These are phyloP conservation scores for Wickerhamomyces subpelliculosus DNA, from an alignment of 805 yeast species.

Conservation along the genomic window DNA sequence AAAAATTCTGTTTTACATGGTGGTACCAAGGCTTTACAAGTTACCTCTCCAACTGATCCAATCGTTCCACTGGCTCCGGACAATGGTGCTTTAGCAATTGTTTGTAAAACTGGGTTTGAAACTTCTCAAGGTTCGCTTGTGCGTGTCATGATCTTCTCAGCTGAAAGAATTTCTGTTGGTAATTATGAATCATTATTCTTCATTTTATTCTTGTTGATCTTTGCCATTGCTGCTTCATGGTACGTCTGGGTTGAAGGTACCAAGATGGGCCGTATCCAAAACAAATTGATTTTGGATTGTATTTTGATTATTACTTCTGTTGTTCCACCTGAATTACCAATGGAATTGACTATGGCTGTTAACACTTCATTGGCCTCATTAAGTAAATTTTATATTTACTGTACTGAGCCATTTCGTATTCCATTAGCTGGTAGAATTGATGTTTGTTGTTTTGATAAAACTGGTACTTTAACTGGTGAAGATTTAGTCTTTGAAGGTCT, in stretches of 20 bases:
- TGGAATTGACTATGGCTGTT: constrained; percentile 98
- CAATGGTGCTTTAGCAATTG: constrained; percentile 85
- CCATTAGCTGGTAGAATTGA: constrained; percentile 97
- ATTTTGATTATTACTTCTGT: constrained; percentile 93
- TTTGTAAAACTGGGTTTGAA: constrained; percentile 94
- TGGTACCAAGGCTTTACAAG: constrained; percentile 94
- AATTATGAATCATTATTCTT: constrained; percentile 91
- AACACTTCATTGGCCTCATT: constrained; percentile 85
- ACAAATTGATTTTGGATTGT: constrained; percentile 91
- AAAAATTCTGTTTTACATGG: constrained; percentile 87
- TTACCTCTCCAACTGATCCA: constrained; percentile 56
- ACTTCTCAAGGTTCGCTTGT: constrained; percentile 97
- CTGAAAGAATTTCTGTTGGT: constrained; percentile 95
- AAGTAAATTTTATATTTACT: constrained; percentile 81
- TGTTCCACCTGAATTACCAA: constrained; percentile 97
- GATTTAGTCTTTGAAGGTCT: constrained; percentile 94
- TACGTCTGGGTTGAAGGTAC: constrained; percentile 99
- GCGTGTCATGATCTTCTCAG: constrained; percentile 94
- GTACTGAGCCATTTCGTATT: constrained; percentile 97
- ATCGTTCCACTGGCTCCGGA: constrained; percentile 62
- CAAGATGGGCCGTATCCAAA: constrained; percentile 89
- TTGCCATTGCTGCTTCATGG: constrained; percentile 94
- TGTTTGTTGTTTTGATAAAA: constrained; percentile 97
- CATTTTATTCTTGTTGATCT: constrained; percentile 79
- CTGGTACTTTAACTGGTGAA: constrained; percentile 97